Conservation (phyloP, 306 rosid genomes). For the Cicer cuneatum region DNA sequence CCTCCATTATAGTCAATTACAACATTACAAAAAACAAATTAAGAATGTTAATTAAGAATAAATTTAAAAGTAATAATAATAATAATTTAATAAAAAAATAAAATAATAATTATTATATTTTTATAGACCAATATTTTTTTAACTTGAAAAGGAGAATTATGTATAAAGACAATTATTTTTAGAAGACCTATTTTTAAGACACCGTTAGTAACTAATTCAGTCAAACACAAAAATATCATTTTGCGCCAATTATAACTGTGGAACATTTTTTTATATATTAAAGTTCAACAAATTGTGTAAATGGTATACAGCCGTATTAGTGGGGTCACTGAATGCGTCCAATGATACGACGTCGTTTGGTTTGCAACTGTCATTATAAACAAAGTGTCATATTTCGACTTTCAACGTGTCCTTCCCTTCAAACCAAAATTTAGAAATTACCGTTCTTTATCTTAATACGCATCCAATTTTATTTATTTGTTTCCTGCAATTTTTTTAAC, state of each 20-base stretch:
- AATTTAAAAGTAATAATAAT: too few species aligned
- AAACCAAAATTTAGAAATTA: constrained; percentile 12
- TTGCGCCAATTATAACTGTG: neutral
- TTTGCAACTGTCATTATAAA: neutral
- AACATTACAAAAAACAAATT: too few species aligned
- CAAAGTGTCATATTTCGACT: neutral
- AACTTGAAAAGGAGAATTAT: too few species aligned
- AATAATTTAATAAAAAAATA: too few species aligned
- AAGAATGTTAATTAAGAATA: too few species aligned
- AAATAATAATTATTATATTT: too few species aligned
- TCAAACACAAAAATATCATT: neutral
- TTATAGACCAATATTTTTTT: too few species aligned
- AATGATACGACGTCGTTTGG: constrained; percentile 30
- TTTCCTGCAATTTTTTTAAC: too few species aligned
- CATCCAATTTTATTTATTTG: neutral
- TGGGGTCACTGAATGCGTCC: neutral
- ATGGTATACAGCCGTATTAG: neutral
- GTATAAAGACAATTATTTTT: too few species aligned
- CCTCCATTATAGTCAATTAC: too few species aligned
- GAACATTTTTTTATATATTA: neutral
- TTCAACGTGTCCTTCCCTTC: constrained; percentile 31
- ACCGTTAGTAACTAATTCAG: too few species aligned
- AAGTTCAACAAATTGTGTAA: neutral
- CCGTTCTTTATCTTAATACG: neutral
- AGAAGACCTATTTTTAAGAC: too few species aligned